Base-by-base conservation (phyloP, 2,329 filamentous ascomycete genomes). In the Stagonosporopsis rhizophila region DNA sequence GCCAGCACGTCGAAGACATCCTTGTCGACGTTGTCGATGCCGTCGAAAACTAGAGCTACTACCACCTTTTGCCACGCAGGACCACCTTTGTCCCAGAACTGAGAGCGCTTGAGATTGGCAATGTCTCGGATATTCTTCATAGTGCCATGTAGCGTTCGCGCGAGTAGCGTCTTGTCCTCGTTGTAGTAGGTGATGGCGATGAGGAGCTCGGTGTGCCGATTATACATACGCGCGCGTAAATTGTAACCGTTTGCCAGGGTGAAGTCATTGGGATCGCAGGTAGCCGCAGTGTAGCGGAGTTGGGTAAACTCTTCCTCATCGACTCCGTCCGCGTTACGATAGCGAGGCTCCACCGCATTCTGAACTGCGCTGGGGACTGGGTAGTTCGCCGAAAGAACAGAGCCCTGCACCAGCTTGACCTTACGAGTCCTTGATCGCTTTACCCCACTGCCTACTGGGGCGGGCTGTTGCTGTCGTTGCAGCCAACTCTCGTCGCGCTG, bases 11-110 rank as follows among this genome's bases (percentile, higher is more conserved):
- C 94, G 38, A 97, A 83, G 7, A 89, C 91, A 71, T 91, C 90
- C 83, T 97, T 97, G 83, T 97, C 93, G 62, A 90, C 92, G 77
- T 95, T 94, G 67, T 96, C 92, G 70, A 98, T 94, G 84, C 94
- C 94, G 75, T 98, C 94, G 69, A 97, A 97, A 59, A 97, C 91
- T 62, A 97, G 81, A 75, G 90, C 94, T 53, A 97, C 93, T 25
- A 97, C 94, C 73, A 98, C 97, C 82, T 97, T 98, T 76, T 97
- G 93, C 94, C 94, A 97, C 41, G 94, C 93, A 12, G 94, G 94
- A 50, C 94, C 94, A 69, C 94, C 94, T 80, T 96, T 96, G 81
- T 96, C 96, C 94, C 94, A 37, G 17, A 97, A 82, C 66, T 94
- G 92, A 20, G 94, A 96, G 79, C 96, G 96, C 81, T 97, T 97